Conservation (phyloP, 352 stramenopile genomes). For the Blastocystis sp. region DNA sequence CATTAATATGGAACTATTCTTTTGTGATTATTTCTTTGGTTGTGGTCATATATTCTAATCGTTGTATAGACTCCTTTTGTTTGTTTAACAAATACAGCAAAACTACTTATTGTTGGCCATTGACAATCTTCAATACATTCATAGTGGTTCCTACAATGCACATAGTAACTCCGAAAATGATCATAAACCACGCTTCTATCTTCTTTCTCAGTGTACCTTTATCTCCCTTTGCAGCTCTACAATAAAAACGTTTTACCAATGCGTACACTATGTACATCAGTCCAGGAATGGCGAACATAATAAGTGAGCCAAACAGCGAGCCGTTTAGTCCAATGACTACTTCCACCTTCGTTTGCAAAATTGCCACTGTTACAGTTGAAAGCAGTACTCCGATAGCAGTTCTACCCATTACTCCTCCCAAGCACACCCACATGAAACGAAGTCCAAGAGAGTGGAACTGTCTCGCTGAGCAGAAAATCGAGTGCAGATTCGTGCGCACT, state of each 20-base stretch:
- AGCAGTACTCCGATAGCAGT: slow-evolving; percentile 3
- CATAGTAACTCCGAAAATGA: slow-evolving; percentile 44
- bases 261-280: slow-evolving; percentile 50
- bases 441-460: slow-evolving; percentile 11
- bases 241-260: background rate
- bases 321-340: slow-evolving; percentile 58
- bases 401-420: background rate
- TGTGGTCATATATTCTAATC: background rate
- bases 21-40: background rate
- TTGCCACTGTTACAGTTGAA: slow-evolving; percentile 32
- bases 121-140: background rate
- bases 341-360: slow-evolving; percentile 55
- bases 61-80: background rate
- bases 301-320: slow-evolving; percentile 55
- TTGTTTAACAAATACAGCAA: background rate
- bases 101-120: background rate
- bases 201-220: slow-evolving; percentile 39
- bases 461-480: slow-evolving; percentile 24
- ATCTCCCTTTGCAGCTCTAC: background rate
- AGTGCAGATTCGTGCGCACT: slow-evolving; percentile 43
- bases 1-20: background rate
- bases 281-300: slow-evolving; percentile 60
- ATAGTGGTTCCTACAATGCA: slow-evolving; percentile 22
- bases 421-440: background rate
- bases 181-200: slow-evolving; percentile 51